Evolutionary conservation across 1,284 basidiomycete species (phyloP), one percentile per base, ranked within the genome.

Genomic region (Clitocybe nebularis): DNA sequence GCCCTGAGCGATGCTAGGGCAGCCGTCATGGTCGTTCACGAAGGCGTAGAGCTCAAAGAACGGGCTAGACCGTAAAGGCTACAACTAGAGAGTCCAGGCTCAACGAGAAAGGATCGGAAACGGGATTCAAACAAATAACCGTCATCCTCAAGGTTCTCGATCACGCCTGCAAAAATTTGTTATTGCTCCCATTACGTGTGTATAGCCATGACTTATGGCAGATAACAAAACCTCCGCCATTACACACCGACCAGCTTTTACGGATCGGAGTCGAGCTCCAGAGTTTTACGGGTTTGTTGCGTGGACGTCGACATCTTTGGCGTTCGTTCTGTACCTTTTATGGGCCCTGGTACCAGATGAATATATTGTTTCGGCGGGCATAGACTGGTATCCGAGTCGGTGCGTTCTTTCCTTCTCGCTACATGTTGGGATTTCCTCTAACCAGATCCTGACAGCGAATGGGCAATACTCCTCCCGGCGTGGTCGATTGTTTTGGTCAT

Each of bases 201-300:
- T 25, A 26, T 13, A 16, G 16, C 16, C 5, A 47, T 47, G 45
- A 43, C 7, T 32, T 10, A 36, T 34, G 14, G 32, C 41, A 21
- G 37, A 19, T 9, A 14, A n/a, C 20, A 28, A 16, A 3, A 22
- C 6, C 39, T n/a, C 33, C 24, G 29, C 32, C 25, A 6, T 7
- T 4, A n/a, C 32, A 30, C 28, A 3, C 19, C 34, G 10, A n/a
- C 10, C 11, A 6, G 26, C 26, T 23, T 32, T 30, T 3, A 34
- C 35, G n/a, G 7, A 22, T 14, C 44, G 74, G 53, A 79, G 77
- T 57, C 75, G 83, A 10, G 81, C 82, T 8, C 72, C 84, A 38
- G 91, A 93, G 63, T 88, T 92, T 55, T 93, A 93, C 56, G 91
- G 90, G 13, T 91, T 90, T 58, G 86, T 89, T 7, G 88, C 85